Conservation (phyloP, 805 yeast genomes). For the Metschnikowia similis region DNA sequence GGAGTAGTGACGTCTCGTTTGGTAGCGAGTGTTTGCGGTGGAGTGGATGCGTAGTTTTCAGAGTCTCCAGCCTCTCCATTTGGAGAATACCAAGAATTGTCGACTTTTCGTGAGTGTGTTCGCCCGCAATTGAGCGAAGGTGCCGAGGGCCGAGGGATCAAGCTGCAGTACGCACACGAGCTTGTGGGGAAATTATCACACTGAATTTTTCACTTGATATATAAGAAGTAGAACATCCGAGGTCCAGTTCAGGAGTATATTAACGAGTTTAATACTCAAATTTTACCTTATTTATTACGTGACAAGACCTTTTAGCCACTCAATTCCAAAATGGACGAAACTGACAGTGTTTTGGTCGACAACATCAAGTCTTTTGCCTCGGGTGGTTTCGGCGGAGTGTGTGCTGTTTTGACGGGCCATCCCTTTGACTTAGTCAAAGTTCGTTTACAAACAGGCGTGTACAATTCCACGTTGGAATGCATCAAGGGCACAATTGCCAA, state of each 20-base stretch:
- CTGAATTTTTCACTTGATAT: neutral
- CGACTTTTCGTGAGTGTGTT: neutral
- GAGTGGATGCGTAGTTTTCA: too few relatives aligned
- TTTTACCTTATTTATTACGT: neutral
- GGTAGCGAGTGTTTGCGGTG: too few relatives aligned
- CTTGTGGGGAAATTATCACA: slow-evolving; percentile 4
- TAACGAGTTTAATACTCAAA: neutral
- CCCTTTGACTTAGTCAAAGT: slow-evolving; percentile 95
- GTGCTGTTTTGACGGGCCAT: slow-evolving; percentile 94
- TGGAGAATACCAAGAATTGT: neutral
- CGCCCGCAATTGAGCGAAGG: neutral
- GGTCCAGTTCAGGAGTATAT: neutral
- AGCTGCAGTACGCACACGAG: slow-evolving; percentile 3
- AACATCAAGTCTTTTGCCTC: slow-evolving; percentile 84
- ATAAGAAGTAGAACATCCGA: neutral
- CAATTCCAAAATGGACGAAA: slow-evolving; percentile 35
- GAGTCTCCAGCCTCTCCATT: too few relatives aligned
- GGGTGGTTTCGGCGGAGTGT: slow-evolving; percentile 96
- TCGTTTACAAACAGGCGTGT: slow-evolving; percentile 80
- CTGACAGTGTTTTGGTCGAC: slow-evolving; percentile 52
- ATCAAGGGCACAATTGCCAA: slow-evolving; percentile 62
- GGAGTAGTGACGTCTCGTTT: neutral
- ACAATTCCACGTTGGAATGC: slow-evolving; percentile 61
- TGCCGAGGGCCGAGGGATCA: slow-evolving; percentile 1
- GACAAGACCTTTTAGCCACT: neutral